Percentiles rank a stretch among this genome's conserved stretches.
These are phyloP conservation scores for Cupressus sempervirens DNA, from an alignment of 75 land plant species.

Conservation along the genomic window DNA sequence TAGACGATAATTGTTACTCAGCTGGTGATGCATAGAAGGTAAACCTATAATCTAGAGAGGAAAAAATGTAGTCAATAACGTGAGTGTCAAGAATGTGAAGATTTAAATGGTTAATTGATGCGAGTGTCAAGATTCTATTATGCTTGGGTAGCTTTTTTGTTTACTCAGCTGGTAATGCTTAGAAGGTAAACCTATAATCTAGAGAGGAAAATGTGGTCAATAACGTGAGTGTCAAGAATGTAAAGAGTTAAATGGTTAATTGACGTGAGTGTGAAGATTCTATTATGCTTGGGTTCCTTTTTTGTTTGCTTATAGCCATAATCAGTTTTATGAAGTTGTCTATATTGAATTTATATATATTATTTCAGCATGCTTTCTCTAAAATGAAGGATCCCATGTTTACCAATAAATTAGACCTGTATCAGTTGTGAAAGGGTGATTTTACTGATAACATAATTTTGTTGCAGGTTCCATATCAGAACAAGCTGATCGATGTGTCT, in stretches of 20 bases:
- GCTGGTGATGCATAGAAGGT: neutral
- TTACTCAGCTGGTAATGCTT: neutral
- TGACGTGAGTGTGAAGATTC: no score
- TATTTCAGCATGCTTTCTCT: neutral
- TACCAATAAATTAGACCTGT: neutral
- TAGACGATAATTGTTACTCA: neutral
- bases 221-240: neutral
- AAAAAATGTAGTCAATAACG: neutral
- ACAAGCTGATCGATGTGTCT: constrained; percentile 72
- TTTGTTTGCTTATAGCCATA: no score
- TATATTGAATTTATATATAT: neutral
- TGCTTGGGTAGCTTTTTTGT: no score
- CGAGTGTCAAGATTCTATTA: neutral
- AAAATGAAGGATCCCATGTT: neutral
- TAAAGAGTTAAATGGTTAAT: neutral
- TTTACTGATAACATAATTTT: neutral
- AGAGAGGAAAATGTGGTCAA: neutral
- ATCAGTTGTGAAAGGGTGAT: neutral
- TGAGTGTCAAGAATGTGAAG: neutral
- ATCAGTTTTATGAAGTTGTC: neutral
- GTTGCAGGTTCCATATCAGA: constrained; percentile 89
- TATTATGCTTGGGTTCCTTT: no score
- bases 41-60: neutral
- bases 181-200: neutral
- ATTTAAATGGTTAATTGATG: no score